Evolutionary conservation across 2,329 filamentous ascomycete genomes (phyloP).

Genomic region (Paraphoma sp.): DNA sequence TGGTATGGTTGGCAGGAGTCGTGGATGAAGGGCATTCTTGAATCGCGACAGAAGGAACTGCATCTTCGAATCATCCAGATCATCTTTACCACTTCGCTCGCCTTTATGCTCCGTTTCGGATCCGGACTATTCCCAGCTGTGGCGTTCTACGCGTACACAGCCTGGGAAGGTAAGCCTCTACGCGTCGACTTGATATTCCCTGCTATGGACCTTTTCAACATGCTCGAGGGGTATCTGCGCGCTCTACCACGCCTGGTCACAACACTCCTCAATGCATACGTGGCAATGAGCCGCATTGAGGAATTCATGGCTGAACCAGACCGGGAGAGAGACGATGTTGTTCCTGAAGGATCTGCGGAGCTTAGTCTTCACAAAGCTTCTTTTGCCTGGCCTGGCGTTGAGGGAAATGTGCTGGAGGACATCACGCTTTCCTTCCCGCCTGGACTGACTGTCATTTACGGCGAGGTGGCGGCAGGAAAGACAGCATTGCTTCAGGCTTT

Average conservation of each 20-base stretch:
- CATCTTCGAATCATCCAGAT: conserved; percentile 68
- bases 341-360: conserved; percentile 42
- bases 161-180: conserved; percentile 70
- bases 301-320: conserved; percentile 87
- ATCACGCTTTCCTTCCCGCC: conserved; percentile 61
- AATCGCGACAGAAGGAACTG: conserved; percentile 71
- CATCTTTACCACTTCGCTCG: conserved; percentile 68
- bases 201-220: conserved; percentile 78
- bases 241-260: conserved; percentile 79
- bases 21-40: conserved; percentile 74
- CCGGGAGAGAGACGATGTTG: conserved; percentile 62
- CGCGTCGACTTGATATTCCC: conserved; percentile 86
- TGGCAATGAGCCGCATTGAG: conserved; percentile 82
- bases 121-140: conserved; percentile 79
- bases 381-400: conserved; percentile 79
- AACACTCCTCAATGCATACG: conserved; percentile 78
- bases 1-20: conserved; percentile 84
- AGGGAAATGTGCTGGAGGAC: conserved; percentile 61
- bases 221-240: conserved; percentile 75
- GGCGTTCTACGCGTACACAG: conserved; percentile 82
- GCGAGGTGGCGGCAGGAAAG: conserved; percentile 71
- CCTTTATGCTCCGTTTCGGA: conserved; percentile 72
- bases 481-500: conserved; percentile 66
- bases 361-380: conserved; percentile 67
- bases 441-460: conserved; percentile 67